A percentile compares a stretch with the other conserved stretches of the same genome.
phyloP scores from a whole-genome alignment of 2,329 filamentous ascomycete species.

The Plenodomus tracheiphilus region DNA sequence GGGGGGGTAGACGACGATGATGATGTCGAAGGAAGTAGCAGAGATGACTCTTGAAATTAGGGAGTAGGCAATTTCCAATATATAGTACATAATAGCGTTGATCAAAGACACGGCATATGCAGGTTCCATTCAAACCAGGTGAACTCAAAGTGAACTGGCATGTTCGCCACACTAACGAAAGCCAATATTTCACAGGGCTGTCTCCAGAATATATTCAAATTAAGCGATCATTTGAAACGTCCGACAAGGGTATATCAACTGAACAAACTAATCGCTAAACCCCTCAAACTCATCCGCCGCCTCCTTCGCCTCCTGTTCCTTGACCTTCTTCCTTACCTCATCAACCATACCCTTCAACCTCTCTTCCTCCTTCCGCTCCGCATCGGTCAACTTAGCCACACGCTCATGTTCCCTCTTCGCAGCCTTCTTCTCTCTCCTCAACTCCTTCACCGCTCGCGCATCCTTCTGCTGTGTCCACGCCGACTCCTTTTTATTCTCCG shows the following conservation, averaged over 20 bases:
- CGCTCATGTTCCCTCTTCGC: conserved; percentile 37
- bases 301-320: conserved; percentile 27
- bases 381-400: conserved; percentile 27
- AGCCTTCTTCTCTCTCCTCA: conserved; percentile 40
- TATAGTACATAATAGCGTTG: no score
- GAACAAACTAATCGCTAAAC: conserved; percentile 33
- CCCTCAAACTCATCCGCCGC: conserved; percentile 39
- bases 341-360: conserved; percentile 37
- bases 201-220: no score
- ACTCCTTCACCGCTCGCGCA: conserved; percentile 34
- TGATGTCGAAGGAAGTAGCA: background rate
- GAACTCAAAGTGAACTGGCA: no score
- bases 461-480: conserved; percentile 46
- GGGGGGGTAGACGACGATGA: conserved; percentile 5
- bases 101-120: no score
- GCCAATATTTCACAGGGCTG: no score
- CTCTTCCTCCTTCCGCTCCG: conserved; percentile 41
- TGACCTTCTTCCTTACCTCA: conserved; percentile 31
- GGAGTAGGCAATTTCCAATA: no score
- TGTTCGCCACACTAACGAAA: no score
- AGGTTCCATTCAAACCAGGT: no score
- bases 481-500: conserved; percentile 30
- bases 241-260: background rate
- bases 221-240: no score
- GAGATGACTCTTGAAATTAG: background rate